Evolutionary conservation across 345 rosid species (phyloP), one percentile per base, ranked within the genome.

Genomic region (Murraya koenigii): DNA sequence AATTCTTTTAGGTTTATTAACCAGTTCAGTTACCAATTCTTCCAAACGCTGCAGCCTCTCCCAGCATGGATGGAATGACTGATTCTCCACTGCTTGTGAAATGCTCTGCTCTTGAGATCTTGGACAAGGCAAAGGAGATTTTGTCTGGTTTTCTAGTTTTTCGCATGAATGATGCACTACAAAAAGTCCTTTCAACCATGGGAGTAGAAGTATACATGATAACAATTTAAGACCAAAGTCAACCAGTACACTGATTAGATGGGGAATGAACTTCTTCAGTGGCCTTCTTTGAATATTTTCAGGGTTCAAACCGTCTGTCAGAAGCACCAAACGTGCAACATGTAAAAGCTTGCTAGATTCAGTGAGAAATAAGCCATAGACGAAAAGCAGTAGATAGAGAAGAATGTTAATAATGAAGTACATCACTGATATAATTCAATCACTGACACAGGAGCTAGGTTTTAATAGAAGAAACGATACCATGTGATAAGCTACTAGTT

Each of bases 31-130:
- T 25, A 95, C 93, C 91, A 90, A 72, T 14, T 72, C 76, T 85
- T 95, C 99, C 78, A 95, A 83, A 61, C 86, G 82, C 70, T 88
- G 95, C 88, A 95, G 90, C 84, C 98, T 92, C 78, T 89, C 83
- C 92, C 92, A 93, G 84, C 95, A 92, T 22, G 98, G 97, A 82
- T 86, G 86, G 36, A 92, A 73, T 33, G 83, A 72, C 61, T 87
- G 86, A 72, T 84, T 84, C 82, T 89, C 85, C 74, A 83, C 81
- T 83, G 84, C 80, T 32, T 78, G 83, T 65, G 83, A 78, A 77
- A 55, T 74, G 8, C 71, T 61, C 67, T 75, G 71, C 63, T 76
- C 87, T 78, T 76, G 85, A 39, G 86, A 77, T 62, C 67, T 84
- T 54, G 86, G 84, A 64, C 76, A 85, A 54, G 77, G 76, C 71